Conservation (phyloP, 768 basidiomycete species). For the Boletus tomentosulus region DNA sequence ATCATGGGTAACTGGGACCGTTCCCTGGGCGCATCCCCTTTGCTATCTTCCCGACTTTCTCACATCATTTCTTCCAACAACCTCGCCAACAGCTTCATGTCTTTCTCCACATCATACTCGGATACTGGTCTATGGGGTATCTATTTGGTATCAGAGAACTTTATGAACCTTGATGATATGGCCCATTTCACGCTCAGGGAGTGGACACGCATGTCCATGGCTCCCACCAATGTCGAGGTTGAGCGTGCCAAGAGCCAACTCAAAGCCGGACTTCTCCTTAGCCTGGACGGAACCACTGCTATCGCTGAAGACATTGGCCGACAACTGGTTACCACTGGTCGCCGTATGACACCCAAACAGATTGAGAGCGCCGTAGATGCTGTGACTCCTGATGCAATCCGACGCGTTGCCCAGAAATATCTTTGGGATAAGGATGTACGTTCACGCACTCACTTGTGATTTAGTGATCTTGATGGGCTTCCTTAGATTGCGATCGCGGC, state of each 20-base stretch:
- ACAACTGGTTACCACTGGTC: slow-evolving; percentile 92
- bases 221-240: slow-evolving; percentile 80
- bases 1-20: slow-evolving; percentile 99
- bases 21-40: slow-evolving; percentile 82
- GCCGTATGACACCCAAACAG: slow-evolving; percentile 85
- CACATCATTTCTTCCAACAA: slow-evolving; percentile 89
- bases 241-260: slow-evolving; percentile 98
- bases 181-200: slow-evolving; percentile 91
- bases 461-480: slow-evolving; percentile 2
- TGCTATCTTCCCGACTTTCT: slow-evolving; percentile 87
- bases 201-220: slow-evolving; percentile 93
- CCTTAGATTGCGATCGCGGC: slow-evolving; percentile 80
- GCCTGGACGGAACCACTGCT: slow-evolving; percentile 93
- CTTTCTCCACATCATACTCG: slow-evolving; percentile 97
- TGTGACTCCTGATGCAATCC: slow-evolving; percentile 67
- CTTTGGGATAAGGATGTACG: slow-evolving; percentile 92
- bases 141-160: slow-evolving; percentile 94
- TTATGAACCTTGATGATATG: slow-evolving; percentile 89
- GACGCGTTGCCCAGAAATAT: slow-evolving; percentile 93
- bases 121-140: slow-evolving; percentile 99
- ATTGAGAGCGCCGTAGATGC: slow-evolving; percentile 86
- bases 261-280: slow-evolving; percentile 87
- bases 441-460: slow-evolving; percentile 25
- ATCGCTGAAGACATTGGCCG: slow-evolving; percentile 98
- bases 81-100: slow-evolving; percentile 99